Evolutionary conservation across 441 rosid species (phyloP).

Genomic region (Pelargonium cotyledonis): DNA sequence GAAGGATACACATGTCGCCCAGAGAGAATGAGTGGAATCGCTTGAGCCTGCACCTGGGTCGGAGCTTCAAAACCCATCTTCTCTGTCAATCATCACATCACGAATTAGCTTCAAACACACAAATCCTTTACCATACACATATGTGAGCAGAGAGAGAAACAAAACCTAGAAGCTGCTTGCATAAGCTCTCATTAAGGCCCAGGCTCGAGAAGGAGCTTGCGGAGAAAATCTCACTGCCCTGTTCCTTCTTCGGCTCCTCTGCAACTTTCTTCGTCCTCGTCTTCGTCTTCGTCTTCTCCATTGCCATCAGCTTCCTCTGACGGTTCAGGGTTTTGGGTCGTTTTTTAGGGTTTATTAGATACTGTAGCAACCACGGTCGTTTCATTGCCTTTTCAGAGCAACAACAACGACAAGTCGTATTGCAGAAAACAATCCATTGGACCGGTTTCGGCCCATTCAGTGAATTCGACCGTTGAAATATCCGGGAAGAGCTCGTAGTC

Average conservation of each 20-base stretch:
- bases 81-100: constrained; percentile 32
- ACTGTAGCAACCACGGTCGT: too few species aligned
- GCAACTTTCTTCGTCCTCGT: not conserved
- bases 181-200: not conserved
- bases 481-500: not conserved
- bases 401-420: too few species aligned
- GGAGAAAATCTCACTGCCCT: not conserved
- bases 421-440: too few species aligned
- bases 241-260: not conserved
- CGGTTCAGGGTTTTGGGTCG: too few species aligned
- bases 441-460: too few species aligned
- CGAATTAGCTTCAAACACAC: not conserved
- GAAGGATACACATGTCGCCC: constrained; percentile 85
- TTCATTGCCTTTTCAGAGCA: too few species aligned
- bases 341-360: too few species aligned
- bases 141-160: not conserved
- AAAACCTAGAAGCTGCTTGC: not conserved
- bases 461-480: too few species aligned
- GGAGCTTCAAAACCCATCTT: constrained; percentile 81
- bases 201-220: constrained; percentile 3
- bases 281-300: not conserved
- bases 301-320: not conserved
- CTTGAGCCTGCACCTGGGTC: constrained; percentile 81
- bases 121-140: not conserved
- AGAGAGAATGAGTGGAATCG: constrained; percentile 84